Percentiles rank a stretch among this genome's conserved stretches.
These are phyloP conservation scores for Geotrichum phurueaensis DNA, from an alignment of 1,139 yeast species.

Conservation along the genomic window DNA sequence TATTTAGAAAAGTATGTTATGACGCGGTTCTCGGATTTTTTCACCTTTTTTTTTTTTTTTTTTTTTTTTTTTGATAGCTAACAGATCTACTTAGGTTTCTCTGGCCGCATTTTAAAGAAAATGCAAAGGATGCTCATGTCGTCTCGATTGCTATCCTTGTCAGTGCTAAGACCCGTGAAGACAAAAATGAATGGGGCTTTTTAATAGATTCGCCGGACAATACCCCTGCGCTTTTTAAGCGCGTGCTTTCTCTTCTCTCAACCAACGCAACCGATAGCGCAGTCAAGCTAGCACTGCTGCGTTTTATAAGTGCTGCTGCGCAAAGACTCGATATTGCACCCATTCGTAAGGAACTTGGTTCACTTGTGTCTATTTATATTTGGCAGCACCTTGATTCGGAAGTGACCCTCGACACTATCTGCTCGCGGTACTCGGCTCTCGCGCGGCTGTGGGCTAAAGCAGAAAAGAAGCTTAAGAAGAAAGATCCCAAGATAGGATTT, in stretches of 20 bases:
- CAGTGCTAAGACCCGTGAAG: slow-evolving; percentile 13
- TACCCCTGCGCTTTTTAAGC: slow-evolving; percentile 27
- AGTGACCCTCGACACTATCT: slow-evolving; percentile 15
- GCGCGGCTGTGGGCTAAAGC: slow-evolving; percentile 27
- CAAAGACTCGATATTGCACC: slow-evolving; percentile 24
- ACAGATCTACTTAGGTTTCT: slow-evolving; percentile 21
- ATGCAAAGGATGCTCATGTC: slow-evolving; percentile 40
- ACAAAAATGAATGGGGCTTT: slow-evolving; percentile 12
- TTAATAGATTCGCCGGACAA: slow-evolving; percentile 22
- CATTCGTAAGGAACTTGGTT: slow-evolving; percentile 32
- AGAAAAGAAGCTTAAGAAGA: slow-evolving; percentile 22
- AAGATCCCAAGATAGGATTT: slow-evolving; percentile 17
- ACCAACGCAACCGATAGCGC: slow-evolving; percentile 14
- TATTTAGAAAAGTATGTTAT: slow-evolving; percentile 23
- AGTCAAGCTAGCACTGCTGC: slow-evolving; percentile 20
- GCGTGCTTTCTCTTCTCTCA: slow-evolving; percentile 27
- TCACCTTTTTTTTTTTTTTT: too few species aligned
- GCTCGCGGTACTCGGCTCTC: not conserved
- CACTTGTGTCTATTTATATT: slow-evolving; percentile 38
- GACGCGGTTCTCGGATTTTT: not conserved
- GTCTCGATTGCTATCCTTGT: slow-evolving; percentile 34
- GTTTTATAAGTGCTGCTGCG: slow-evolving; percentile 29
- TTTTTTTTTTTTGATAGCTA: not conserved
- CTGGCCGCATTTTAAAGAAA: slow-evolving; percentile 42
- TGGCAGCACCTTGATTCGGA: slow-evolving; percentile 35